Conservation (phyloP, 441 rosid genomes). For the Metrosideros polymorpha region DNA sequence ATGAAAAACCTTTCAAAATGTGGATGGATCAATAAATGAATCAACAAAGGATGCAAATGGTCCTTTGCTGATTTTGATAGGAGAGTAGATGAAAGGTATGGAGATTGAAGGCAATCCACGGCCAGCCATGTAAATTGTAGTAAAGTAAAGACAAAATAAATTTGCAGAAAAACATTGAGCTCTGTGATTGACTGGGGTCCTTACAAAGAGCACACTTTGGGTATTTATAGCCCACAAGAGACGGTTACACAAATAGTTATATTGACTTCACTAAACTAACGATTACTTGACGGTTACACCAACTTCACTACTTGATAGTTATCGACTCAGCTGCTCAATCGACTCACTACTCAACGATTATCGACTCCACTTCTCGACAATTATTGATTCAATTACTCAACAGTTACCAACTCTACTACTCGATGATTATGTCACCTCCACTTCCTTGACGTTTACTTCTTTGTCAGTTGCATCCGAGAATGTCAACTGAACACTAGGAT, state of each 20-base stretch:
- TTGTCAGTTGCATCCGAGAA: background rate
- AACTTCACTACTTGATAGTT: background rate
- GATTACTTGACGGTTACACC: background rate
- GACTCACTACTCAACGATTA: background rate
- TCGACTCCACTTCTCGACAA: fast-evolving
- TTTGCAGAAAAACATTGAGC: background rate
- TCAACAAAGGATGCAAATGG: background rate
- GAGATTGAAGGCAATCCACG: background rate
- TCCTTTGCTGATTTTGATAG: background rate
- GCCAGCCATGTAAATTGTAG: background rate
- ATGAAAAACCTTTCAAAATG: background rate
- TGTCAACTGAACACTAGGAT: background rate
- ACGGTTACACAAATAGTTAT: background rate
- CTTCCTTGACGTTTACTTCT: background rate
- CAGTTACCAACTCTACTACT: background rate
- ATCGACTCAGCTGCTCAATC: too few species aligned
- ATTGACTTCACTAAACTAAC: background rate
- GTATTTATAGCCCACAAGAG: background rate
- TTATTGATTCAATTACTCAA: background rate
- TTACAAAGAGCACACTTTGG: background rate
- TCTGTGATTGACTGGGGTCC: background rate
- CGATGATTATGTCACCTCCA: background rate
- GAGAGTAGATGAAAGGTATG: background rate
- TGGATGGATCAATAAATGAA: background rate
- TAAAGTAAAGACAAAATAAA: background rate